Base-by-base conservation (phyloP, 768 basidiomycete genomes). In the Phaffia australis region DNA sequence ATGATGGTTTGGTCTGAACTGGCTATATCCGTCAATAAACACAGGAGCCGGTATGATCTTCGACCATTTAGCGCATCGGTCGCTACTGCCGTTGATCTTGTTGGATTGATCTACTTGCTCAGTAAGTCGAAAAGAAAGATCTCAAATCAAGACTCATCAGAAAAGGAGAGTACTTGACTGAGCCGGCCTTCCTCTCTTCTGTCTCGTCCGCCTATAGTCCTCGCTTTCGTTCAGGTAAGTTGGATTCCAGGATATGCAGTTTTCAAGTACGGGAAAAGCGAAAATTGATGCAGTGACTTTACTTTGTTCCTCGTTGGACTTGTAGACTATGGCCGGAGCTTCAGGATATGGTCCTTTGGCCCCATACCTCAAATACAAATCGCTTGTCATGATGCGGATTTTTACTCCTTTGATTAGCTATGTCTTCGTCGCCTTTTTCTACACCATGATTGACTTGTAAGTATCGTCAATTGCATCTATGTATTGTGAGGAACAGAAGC, bases 371-470 rank as follows among this genome's bases (percentile, higher is more conserved):
- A 65, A 57, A 0, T 72, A 79, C 29, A 76, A 80, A 23, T 29
- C 80, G 8, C 42, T 73, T 46, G 71, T 75, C 0, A 80, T 80
- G 0, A 46, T 62, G 60, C 35, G 35, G 16, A 23, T 32, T 32
- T 29, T 16, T 46, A 23, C 18, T 23, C 52, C 52, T 30, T 29
- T 79, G 23, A 49, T 76, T 27, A 66, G 72, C 11, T 80, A 80
- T 71, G 63, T 78, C 48, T 73, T 77, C 52, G 68, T 81, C 15
- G 77, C 78, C 23, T 71, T 80, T 69, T 75, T 76, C 70, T 80
- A 79, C 71, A 72, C 79, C n/a, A 78, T 78, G 70, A 70, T 81
- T 71, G 77, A 74, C 70, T 71, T 81, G 47, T 42, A 79, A 79
- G 1, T 81, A 42, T 42, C 35, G 35, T 11, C 11, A 5, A 11